A percentile compares a stretch with the other conserved stretches of the same genome.
These are phyloP conservation scores for Aureoboletus auriporus DNA, from an alignment of 768 basidiomycete species.

Conservation along the genomic window DNA sequence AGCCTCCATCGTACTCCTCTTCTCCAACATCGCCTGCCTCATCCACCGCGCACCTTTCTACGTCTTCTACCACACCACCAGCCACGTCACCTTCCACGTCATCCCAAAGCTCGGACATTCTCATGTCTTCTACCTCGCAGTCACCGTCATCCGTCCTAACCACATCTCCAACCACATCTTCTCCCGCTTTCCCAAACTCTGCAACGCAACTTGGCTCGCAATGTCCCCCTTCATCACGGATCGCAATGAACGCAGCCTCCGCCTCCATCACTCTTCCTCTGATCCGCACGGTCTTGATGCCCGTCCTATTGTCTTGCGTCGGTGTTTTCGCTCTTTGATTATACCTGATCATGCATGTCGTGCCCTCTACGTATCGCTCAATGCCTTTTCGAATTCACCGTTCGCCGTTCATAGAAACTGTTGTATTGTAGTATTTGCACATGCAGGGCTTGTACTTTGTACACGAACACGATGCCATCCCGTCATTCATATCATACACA, in stretches of 20 bases:
- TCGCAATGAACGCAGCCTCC: slow-evolving; percentile 6
- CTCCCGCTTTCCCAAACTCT: slow-evolving; percentile 4
- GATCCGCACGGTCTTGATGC: slow-evolving; percentile 22
- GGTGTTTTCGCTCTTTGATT: slow-evolving; percentile 25
- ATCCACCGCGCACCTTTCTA: neutral
- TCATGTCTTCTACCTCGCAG: neutral
- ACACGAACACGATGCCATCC: no score
- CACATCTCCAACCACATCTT: neutral
- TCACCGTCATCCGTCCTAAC: neutral
- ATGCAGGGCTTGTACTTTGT: no score
- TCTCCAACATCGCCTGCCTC: neutral
- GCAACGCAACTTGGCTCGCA: slow-evolving; percentile 22
- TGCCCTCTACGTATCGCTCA: neutral
- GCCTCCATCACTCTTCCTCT: slow-evolving; percentile 9
- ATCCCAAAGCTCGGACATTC: slow-evolving; percentile 1
- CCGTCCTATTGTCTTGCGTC: slow-evolving; percentile 22
- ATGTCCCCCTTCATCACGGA: slow-evolving; percentile 13
- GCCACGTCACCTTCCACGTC: neutral
- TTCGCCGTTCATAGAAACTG: no score
- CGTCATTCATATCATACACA: no score
- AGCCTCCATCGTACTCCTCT: neutral
- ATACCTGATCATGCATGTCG: neutral
- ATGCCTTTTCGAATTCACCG: neutral
- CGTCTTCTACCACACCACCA: neutral
- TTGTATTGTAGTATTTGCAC: no score